Percentiles rank a stretch among this genome's conserved stretches.
Evolutionary conservation across 768 basidiomycete species (phyloP).

Genomic region (Guyanaporus albipodus): DNA sequence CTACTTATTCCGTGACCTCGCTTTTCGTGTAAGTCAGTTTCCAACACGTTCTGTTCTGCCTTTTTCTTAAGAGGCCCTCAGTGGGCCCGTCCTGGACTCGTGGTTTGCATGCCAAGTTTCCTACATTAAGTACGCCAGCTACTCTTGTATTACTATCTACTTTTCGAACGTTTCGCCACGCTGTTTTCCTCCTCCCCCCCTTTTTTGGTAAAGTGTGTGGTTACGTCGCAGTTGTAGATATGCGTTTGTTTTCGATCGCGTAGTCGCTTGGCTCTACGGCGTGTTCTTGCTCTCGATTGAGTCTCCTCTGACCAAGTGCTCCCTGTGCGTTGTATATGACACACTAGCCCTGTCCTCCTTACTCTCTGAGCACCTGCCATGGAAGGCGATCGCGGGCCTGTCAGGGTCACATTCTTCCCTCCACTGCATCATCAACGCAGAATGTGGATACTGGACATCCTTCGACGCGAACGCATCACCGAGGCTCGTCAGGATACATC

Average conservation of each 20-base stretch:
- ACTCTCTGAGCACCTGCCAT: constrained; percentile 14
- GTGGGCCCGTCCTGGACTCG: background rate
- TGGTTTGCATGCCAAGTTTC: background rate
- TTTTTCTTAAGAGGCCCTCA: background rate
- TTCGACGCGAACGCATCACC: constrained; percentile 54
- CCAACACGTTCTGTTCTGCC: constrained; percentile 6
- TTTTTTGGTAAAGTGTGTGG: background rate
- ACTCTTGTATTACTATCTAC: background rate
- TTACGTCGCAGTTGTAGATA: constrained; percentile 6
- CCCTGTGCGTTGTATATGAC: constrained; percentile 6
- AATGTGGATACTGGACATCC: constrained; percentile 64
- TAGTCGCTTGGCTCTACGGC: constrained; percentile 1
- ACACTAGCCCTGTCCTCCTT: background rate
- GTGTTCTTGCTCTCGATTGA: constrained; percentile 15
- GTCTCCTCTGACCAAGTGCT: constrained; percentile 20
- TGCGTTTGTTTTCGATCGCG: constrained; percentile 20
- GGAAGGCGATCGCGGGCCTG: constrained; percentile 15
- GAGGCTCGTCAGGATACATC: constrained; percentile 46
- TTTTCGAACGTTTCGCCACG: too few relatives aligned
- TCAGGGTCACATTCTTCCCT: constrained; percentile 63
- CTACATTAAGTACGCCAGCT: constrained; percentile 5
- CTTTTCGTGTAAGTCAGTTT: background rate
- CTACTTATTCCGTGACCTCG: background rate
- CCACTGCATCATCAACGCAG: constrained; percentile 64
- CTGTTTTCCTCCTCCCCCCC: background rate